Conservation (phyloP, 2,329 filamentous ascomycete species). For the Ophiostoma montium region DNA sequence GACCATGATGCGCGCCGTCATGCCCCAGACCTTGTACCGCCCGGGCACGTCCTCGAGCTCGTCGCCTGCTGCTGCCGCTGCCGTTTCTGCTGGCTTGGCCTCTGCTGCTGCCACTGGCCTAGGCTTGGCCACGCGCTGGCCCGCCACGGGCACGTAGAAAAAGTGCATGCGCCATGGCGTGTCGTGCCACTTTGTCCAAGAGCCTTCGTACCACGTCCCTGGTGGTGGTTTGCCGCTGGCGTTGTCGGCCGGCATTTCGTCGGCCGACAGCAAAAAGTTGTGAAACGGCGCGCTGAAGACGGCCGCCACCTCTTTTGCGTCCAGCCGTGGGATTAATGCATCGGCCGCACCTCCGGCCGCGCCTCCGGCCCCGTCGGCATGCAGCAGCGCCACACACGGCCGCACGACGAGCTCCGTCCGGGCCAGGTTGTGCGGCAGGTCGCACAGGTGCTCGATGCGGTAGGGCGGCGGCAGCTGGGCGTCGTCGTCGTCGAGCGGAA, state of each 20-base stretch:
- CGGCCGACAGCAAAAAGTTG: constrained; percentile 56
- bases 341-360: background rate
- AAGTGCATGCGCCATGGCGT: constrained; percentile 76
- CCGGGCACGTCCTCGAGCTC: constrained; percentile 25
- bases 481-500: constrained; percentile 57
- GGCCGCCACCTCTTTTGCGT: constrained; percentile 82
- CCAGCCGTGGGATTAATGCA: constrained; percentile 58
- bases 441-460: constrained; percentile 73
- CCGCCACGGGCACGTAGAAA: constrained; percentile 72
- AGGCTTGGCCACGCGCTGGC: constrained; percentile 54
- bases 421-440: constrained; percentile 63
- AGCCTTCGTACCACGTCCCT: constrained; percentile 71
- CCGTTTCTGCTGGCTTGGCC: constrained; percentile 7
- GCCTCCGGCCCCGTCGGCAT: constrained; percentile 22
- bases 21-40: constrained; percentile 80
- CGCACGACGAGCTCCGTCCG: constrained; percentile 60
- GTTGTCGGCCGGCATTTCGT: constrained; percentile 32
- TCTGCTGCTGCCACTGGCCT: constrained; percentile 1
- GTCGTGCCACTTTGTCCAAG: constrained; percentile 69
- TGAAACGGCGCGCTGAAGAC: constrained; percentile 85
- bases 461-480: constrained; percentile 60
- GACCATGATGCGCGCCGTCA: constrained; percentile 84
- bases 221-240: constrained; percentile 19
- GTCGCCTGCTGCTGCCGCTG: constrained; percentile 6
- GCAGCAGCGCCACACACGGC: constrained; percentile 66